Conservation (phyloP, 257 asterid species). For the Sherardia arvensis region DNA sequence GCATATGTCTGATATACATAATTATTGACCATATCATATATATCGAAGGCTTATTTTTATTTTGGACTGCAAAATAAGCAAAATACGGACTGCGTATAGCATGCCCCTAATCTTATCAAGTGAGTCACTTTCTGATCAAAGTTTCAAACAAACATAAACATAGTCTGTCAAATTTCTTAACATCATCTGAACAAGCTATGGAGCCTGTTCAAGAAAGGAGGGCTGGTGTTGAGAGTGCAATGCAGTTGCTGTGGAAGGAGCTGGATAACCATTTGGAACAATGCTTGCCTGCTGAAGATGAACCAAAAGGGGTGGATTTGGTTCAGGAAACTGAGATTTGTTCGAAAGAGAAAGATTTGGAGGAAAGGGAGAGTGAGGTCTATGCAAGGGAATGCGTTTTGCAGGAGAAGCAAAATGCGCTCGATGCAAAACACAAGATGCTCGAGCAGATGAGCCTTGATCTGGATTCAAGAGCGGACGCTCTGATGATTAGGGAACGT, state of each 20-base stretch:
- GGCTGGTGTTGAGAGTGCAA: background rate
- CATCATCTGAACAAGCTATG: background rate
- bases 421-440: background rate
- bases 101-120: no score
- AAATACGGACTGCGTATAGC: no score
- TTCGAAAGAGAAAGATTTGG: background rate
- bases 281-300: conserved; percentile 4
- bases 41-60: no score
- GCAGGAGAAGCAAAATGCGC: background rate
- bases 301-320: background rate
- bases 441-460: background rate
- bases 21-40: no score
- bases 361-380: background rate
- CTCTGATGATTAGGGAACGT: background rate
- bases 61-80: no score
- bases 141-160: no score
- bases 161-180: background rate
- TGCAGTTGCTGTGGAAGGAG: background rate
- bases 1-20: no score
- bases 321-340: background rate
- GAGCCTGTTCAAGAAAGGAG: background rate
- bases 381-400: background rate
- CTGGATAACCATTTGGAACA: background rate
- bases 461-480: background rate
- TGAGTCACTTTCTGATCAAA: no score